Evolutionary conservation across 176 grass and related monocot genomes (phyloP), one percentile per base, ranked within the genome.

Genomic region (Olyra latifolia): DNA sequence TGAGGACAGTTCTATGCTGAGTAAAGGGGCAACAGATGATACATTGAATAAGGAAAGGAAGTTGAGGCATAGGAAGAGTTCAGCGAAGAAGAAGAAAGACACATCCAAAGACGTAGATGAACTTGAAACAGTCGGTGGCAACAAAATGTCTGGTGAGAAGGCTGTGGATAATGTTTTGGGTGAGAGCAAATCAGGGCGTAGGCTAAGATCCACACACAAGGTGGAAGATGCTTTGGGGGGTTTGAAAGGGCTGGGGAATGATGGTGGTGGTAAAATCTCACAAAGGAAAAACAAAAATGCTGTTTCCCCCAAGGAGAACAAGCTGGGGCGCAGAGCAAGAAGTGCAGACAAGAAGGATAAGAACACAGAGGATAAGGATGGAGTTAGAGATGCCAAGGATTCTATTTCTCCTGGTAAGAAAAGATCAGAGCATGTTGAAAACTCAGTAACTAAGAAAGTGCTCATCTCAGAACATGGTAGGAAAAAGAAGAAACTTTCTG

Each of bases 401-500:
- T 43, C 75, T 15, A 13, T 32, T 85, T 71, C 71, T 76, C 45
- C 63, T 72, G 47, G 29, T n/a, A 75, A 89, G 70, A 76, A 67
- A 76, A 80, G 57, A 16, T 64, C 12, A 1, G 63, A 23, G 55
- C 16, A 19, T 81, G 65, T 39, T 56, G 71, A 76, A 64, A 63
- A 35, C 52, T 67, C 75, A 17, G 32, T 28, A 56, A 46, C 25
- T 39, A 81, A 76, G 47, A 27, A 69, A 24, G n/a, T 6, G 14
- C 28, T 57, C 22, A 85, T 81, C 27, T 89, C 82, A 46, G 87
- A 80, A 77, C 45, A 76, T 80, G 82, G 82, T 55, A 89, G 76
- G 63, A 89, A 89, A 66, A 89, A 46, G 64, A 89, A 89, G 63
- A 89, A 84, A 47, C 62, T 89, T 85, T 76, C 78, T 77, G 87